Conservation (phyloP, 441 rosid genomes). For the Hura crepitans region DNA sequence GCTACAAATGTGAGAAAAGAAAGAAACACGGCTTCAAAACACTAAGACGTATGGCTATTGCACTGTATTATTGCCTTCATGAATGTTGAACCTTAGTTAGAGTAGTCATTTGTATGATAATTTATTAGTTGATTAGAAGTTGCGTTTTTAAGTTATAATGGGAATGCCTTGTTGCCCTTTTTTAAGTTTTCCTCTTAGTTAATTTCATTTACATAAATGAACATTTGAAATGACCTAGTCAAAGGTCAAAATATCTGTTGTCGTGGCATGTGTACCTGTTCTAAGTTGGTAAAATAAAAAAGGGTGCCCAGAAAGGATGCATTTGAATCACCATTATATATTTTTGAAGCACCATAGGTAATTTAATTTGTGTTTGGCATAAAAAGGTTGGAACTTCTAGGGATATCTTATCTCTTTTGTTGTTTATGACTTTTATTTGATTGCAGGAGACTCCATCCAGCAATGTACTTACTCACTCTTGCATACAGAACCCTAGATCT, state of each 20-base stretch:
- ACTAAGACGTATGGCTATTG: background rate
- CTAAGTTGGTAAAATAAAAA: background rate
- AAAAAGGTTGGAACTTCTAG: background rate
- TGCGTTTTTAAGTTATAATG: no score
- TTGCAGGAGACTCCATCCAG: conserved; percentile 94
- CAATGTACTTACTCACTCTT: conserved; percentile 74
- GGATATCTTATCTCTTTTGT: background rate
- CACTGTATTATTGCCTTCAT: background rate
- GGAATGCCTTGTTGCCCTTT: background rate
- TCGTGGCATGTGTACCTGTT: background rate
- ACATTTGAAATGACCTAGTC: background rate
- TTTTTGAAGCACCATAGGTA: background rate
- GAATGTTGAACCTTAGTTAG: background rate
- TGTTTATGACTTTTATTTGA: conserved; percentile 15
- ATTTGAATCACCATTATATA: background rate
- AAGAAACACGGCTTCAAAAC: background rate
- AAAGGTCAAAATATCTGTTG: background rate
- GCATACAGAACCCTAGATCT: conserved; percentile 94
- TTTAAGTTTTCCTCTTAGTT: no score
- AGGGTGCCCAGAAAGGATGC: background rate
- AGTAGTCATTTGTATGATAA: background rate
- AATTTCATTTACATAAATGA: background rate
- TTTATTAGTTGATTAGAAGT: background rate
- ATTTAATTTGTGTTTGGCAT: background rate
- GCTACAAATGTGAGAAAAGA: background rate